phyloP scores from a whole-genome alignment of 768 basidiomycete genomes.

The Scleroderma citrinum region DNA sequence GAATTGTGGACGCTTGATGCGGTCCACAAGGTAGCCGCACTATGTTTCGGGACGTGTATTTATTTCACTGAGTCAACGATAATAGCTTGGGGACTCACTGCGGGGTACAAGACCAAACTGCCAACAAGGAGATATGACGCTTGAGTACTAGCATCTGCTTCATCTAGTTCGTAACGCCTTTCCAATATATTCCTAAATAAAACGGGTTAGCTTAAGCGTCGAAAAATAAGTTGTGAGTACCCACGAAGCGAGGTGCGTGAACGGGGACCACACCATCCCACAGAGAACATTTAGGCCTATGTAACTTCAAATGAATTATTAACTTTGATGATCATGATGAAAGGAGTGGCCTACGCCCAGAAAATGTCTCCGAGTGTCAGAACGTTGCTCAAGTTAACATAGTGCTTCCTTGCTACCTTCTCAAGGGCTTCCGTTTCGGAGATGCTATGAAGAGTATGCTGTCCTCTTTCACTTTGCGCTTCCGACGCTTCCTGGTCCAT shows the following conservation, averaged over 20 bases:
- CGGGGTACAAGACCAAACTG: conserved; percentile 63
- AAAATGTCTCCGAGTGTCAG: conserved; percentile 68
- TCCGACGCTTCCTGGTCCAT: conserved; percentile 62
- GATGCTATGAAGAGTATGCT: conserved; percentile 37
- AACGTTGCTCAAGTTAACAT: conserved; percentile 55
- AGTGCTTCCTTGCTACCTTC: conserved; percentile 59
- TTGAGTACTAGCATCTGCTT: conserved; percentile 52
- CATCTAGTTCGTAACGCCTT: conserved; percentile 54
- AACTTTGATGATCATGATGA: conserved; percentile 2
- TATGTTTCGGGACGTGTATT: conserved; percentile 16
- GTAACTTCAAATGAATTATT: conserved; percentile 39
- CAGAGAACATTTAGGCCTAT: conserved; percentile 72
- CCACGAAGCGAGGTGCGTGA: conserved; percentile 70
- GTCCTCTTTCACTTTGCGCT: conserved; percentile 47
- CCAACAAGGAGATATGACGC: conserved; percentile 71
- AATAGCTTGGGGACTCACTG: conserved; percentile 37
- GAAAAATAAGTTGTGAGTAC: conserved; percentile 17
- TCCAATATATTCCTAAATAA: conserved; percentile 62
- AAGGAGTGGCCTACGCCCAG: conserved; percentile 52
- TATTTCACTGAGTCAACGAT: not conserved
- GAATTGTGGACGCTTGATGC: conserved; percentile 48
- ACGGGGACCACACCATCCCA: conserved; percentile 73
- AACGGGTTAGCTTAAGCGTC: conserved; percentile 1
- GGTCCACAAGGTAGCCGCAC: conserved; percentile 65
- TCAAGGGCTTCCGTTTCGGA: conserved; percentile 59